A percentile compares a stretch with the other conserved stretches of the same genome.
These are phyloP conservation scores for Agrostemma githago DNA, from an alignment of 148 eudicot species.

Conservation along the genomic window DNA sequence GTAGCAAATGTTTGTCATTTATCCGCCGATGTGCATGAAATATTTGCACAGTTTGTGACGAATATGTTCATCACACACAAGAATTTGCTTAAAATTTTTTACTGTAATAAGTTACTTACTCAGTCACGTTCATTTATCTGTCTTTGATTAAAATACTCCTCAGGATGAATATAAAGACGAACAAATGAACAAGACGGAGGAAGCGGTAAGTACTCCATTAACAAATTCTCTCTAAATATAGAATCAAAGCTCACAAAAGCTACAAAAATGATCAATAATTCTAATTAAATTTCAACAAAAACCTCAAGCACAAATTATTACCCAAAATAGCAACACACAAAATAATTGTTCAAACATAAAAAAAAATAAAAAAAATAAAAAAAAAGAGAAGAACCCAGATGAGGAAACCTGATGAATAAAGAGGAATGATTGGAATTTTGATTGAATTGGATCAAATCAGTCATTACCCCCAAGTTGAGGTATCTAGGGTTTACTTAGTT, in stretches of 20 bases:
- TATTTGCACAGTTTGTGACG: too few relatives aligned
- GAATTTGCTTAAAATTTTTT: too few relatives aligned
- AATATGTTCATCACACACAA: too few relatives aligned
- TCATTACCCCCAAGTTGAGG: neutral
- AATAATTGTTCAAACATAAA: too few relatives aligned
- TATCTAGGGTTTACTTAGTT: neutral
- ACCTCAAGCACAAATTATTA: neutral
- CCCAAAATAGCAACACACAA: neutral
- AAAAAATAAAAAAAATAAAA: neutral
- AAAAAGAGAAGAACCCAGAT: conserved; percentile 1
- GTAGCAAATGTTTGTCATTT: too few relatives aligned
- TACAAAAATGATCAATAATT: neutral
- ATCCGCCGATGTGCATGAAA: too few relatives aligned
- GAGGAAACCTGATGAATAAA: conserved; percentile 7
- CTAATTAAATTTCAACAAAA: neutral
- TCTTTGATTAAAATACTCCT: too few relatives aligned
- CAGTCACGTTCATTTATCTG: too few relatives aligned
- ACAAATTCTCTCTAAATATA: neutral
- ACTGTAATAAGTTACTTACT: too few relatives aligned
- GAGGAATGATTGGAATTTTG: neutral
- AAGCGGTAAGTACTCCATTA: too few relatives aligned
- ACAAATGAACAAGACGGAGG: too few relatives aligned
- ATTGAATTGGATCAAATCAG: conserved; percentile 11
- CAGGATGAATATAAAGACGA: too few relatives aligned
- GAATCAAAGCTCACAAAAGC: neutral